phyloP scores from a whole-genome alignment of 2,329 filamentous ascomycete species.

The Microsporum audouinii region DNA sequence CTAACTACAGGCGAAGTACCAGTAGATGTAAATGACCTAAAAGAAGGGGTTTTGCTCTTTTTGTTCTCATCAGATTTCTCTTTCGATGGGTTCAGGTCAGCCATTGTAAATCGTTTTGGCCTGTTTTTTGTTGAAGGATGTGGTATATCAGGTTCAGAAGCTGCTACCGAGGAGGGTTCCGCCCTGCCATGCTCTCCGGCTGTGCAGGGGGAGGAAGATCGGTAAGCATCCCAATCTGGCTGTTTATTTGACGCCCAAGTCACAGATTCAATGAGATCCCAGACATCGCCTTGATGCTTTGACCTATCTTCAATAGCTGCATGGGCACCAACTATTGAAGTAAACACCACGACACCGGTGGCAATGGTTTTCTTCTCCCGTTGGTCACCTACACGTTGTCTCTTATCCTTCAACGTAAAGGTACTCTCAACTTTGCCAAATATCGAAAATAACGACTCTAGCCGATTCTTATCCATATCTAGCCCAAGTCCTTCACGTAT shows the following conservation, averaged over 20 bases:
- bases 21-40: conserved; percentile 32
- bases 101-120: conserved; percentile 25
- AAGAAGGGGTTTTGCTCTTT: conserved; percentile 29
- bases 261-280: conserved; percentile 42
- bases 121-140: conserved; percentile 13
- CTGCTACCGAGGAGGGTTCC: conserved; percentile 8
- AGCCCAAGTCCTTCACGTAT: conserved; percentile 36
- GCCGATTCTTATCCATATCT: conserved; percentile 37
- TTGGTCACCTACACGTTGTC: conserved; percentile 38
- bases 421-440: conserved; percentile 49
- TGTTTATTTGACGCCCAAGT: conserved; percentile 43
- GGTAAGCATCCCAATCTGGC: conserved; percentile 34
- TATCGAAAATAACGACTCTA: conserved; percentile 39
- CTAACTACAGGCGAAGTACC: conserved; percentile 19
- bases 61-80: conserved; percentile 15
- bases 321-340: conserved; percentile 47
- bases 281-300: conserved; percentile 33
- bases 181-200: not conserved
- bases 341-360: conserved; percentile 46
- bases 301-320: conserved; percentile 43
- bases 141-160: conserved; percentile 3
- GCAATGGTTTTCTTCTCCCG: conserved; percentile 43
- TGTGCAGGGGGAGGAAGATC: conserved; percentile 14
- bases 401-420: conserved; percentile 47
- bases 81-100: conserved; percentile 21